phyloP scores from a whole-genome alignment of 768 basidiomycete genomes.

The Harrya chromipes region DNA sequence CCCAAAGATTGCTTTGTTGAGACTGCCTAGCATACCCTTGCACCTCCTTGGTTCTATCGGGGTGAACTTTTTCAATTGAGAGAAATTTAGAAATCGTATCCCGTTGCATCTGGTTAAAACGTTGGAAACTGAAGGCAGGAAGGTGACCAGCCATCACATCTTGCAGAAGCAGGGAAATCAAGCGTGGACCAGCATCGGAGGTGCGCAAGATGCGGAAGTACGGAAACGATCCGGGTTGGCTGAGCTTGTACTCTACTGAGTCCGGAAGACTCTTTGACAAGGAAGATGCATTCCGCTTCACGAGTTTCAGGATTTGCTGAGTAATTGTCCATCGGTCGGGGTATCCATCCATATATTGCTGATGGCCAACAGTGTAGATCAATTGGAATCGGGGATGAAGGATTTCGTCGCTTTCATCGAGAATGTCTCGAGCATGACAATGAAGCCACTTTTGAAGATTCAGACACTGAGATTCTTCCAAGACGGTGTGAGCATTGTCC shows the following conservation, averaged over 20 bases:
- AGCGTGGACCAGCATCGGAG: neutral
- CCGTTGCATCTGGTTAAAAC: constrained; percentile 3
- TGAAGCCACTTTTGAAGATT: constrained; percentile 19
- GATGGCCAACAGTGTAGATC: constrained; percentile 43
- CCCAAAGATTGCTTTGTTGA: constrained; percentile 7
- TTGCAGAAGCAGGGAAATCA: constrained; percentile 8
- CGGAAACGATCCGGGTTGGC: constrained; percentile 5
- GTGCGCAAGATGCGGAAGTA: constrained; percentile 12
- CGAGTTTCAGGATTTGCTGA: constrained; percentile 30
- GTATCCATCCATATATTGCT: constrained; percentile 35
- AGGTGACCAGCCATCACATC: constrained; percentile 9
- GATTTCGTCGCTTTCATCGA: constrained; percentile 23
- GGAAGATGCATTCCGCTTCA: constrained; percentile 9
- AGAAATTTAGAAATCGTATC: constrained; percentile 15
- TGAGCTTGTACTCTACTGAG: constrained; percentile 7
- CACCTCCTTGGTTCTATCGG: neutral
- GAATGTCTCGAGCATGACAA: constrained; percentile 14
- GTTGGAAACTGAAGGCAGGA: constrained; percentile 3
- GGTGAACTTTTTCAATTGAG: constrained; percentile 3
- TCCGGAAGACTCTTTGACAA: neutral
- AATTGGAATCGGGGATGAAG: constrained; percentile 45
- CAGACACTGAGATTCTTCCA: constrained; percentile 14
- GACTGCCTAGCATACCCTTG: neutral
- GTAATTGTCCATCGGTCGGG: constrained; percentile 42
- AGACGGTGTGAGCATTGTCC: no score